A percentile compares a stretch with the other conserved stretches of the same genome.
phyloP scores from a whole-genome alignment of 495 filamentous ascomycete genomes.

The Penicillium cataractarum region DNA sequence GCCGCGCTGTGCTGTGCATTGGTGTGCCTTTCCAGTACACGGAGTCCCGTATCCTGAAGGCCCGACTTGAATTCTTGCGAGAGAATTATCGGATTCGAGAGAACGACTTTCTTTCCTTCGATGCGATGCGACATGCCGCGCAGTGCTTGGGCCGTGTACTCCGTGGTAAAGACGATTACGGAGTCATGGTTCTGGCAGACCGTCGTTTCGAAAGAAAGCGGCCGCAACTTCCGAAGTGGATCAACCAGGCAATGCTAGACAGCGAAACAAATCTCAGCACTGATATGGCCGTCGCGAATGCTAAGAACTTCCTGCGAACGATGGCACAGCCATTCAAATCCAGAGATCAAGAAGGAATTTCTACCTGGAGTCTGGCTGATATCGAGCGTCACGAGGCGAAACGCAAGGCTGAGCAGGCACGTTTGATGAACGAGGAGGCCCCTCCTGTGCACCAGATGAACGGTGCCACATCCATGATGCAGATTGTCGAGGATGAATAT shows the following conservation, averaged over 20 bases:
- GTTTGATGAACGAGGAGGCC: slow-evolving; percentile 41
- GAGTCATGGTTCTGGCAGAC: slow-evolving; percentile 97
- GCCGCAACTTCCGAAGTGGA: slow-evolving; percentile 93
- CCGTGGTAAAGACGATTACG: slow-evolving; percentile 97
- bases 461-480: slow-evolving; percentile 25
- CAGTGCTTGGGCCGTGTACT: slow-evolving; percentile 96
- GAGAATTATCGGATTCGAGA: slow-evolving; percentile 97
- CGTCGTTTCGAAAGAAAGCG: slow-evolving; percentile 88
- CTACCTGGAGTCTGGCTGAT: slow-evolving; percentile 84
- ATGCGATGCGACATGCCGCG: slow-evolving; percentile 97
- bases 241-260: slow-evolving; percentile 83
- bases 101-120: slow-evolving; percentile 98
- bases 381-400: slow-evolving; percentile 68
- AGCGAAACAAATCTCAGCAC: slow-evolving; percentile 86
- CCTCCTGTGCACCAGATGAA: slow-evolving; percentile 32
- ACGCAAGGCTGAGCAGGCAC: slow-evolving; percentile 71
- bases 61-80: slow-evolving; percentile 90
- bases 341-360: slow-evolving; percentile 86
- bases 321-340: slow-evolving; percentile 90
- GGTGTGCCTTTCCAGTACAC: slow-evolving; percentile 99
- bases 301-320: slow-evolving; percentile 82
- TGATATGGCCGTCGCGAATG: slow-evolving; percentile 89
- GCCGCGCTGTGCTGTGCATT: slow-evolving; percentile 93
- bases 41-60: slow-evolving; percentile 95
- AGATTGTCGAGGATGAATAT: slow-evolving; percentile 51